Evolutionary conservation across 2,329 filamentous ascomycete genomes (phyloP).

Genomic region (Colletotrichum phormii): DNA sequence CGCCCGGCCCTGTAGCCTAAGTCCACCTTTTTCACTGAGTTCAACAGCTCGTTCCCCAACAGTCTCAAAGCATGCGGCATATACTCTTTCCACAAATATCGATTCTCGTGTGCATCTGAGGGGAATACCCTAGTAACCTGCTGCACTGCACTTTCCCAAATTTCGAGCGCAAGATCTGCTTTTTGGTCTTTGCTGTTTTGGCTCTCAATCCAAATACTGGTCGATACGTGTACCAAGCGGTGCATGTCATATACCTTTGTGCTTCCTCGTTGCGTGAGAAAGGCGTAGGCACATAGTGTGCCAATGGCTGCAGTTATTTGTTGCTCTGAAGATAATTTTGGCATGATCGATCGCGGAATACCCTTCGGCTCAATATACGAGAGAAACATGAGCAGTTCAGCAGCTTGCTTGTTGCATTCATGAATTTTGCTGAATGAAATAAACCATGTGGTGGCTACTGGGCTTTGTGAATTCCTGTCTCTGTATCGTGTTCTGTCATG

Average conservation of each 20-base stretch:
- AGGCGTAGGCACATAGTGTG: constrained; percentile 42
- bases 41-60: no score
- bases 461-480: no score
- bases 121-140: not conserved
- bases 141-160: not conserved
- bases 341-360: constrained; percentile 41
- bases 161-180: not conserved
- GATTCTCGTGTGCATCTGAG: constrained; percentile 1
- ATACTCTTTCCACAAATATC: constrained; percentile 37
- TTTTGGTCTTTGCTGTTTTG: not conserved
- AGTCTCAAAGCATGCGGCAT: constrained; percentile 40
- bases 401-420: not conserved
- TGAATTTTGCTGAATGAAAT: not conserved
- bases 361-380: constrained; percentile 3
- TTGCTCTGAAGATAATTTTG: constrained; percentile 39
- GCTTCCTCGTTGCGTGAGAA: constrained; percentile 37
- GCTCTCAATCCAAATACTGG: constrained; percentile 40
- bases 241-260: constrained; percentile 42
- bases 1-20: no score
- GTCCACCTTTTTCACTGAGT: no score
- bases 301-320: constrained; percentile 42
- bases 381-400: not conserved
- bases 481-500: no score
- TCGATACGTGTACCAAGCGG: constrained; percentile 43
- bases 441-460: no score